These are phyloP conservation scores for Microsporum canis DNA, from an alignment of 2,329 filamentous ascomycete species.

Conservation along the genomic window DNA sequence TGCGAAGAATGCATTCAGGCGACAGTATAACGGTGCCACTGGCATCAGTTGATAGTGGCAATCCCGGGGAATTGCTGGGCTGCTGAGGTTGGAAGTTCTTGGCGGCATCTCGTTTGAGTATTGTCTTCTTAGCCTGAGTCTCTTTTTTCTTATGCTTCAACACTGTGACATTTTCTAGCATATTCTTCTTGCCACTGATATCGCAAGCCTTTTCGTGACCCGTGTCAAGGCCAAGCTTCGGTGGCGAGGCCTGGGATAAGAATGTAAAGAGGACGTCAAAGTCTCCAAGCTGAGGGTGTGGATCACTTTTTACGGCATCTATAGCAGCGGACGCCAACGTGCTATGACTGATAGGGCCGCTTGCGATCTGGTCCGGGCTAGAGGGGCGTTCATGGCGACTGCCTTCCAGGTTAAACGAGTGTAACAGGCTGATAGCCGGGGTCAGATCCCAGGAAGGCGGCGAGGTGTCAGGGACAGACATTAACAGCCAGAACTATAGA, in stretches of 20 bases:
- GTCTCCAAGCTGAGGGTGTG: slow-evolving; percentile 30
- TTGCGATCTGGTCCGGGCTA: not conserved
- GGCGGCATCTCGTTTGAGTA: not conserved
- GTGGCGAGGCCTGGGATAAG: slow-evolving; percentile 20
- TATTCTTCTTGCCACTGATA: not conserved
- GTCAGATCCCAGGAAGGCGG: slow-evolving; percentile 36
- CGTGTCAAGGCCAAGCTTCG: not conserved
- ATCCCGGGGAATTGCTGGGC: not conserved
- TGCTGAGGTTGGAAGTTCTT: not conserved
- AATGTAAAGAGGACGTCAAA: slow-evolving; percentile 35
- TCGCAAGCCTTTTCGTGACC: not conserved
- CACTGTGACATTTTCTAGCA: not conserved
- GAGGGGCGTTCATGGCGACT: not conserved
- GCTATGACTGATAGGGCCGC: not conserved
- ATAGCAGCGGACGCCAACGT: not conserved
- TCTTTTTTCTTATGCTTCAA: not conserved
- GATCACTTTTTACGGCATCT: slow-evolving; percentile 5
- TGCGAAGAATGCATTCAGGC: not conserved
- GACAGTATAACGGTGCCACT: not conserved
- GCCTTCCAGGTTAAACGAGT: slow-evolving; percentile 17
- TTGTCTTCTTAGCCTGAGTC: not conserved
- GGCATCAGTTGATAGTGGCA: not conserved
- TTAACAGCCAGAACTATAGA: slow-evolving; percentile 7
- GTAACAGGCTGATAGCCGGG: slow-evolving; percentile 35
- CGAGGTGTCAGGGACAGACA: slow-evolving; percentile 19